Base-by-base conservation (phyloP, 495 filamentous ascomycete species). In the Amphirosellinia nigrospora region DNA sequence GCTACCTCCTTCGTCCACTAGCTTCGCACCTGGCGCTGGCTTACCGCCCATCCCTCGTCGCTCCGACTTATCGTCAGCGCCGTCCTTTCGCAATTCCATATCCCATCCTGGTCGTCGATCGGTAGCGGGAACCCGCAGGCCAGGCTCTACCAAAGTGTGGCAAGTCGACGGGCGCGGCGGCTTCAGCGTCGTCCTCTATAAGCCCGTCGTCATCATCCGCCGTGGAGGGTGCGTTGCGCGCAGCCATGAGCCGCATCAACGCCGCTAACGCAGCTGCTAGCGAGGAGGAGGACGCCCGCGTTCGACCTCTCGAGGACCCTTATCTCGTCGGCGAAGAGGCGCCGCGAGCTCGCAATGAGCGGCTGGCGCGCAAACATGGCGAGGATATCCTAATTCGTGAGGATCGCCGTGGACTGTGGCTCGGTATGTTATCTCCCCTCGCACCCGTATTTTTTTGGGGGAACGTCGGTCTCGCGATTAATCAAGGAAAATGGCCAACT, bases 281-380 rank as follows among this genome's bases (percentile, higher is more conserved):
- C 48, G 67, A 60, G 53, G 55, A 34, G 50, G 70, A 74, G 59
- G 72, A 69, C 65, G 56, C 72, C 48, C 69, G 72, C 23, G 59
- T 81, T 15, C 74, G 83, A n/a, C 83, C 82, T 30, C 79, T 84
- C 28, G 85, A 87, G 73, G 85, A 87, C 70, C 86, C 84, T 8
- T 79, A 84, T 26, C 78, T 87, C 8, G 86, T 86, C 0, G 86
- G 86, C 39, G 85, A 88, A 76, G 79, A 81, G 69, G 85, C 82
- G 13, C 85, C 77, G 23, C 68, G 73, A 59, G 85, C 84, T 23
- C 70, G 81, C 61, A 71, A 69, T 50, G 81, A 84, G 77, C 79
- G 85, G 70, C 67, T 84, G 58, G 83, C 80, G 39, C 68, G 82
- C 56, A 80, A 86, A 78, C 79, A 77, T 39, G 83, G 80, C 1